Percentiles rank a stretch among this genome's conserved stretches.
phyloP scores from a whole-genome alignment of 2,329 filamentous ascomycete species.

The Didymella exigua region DNA sequence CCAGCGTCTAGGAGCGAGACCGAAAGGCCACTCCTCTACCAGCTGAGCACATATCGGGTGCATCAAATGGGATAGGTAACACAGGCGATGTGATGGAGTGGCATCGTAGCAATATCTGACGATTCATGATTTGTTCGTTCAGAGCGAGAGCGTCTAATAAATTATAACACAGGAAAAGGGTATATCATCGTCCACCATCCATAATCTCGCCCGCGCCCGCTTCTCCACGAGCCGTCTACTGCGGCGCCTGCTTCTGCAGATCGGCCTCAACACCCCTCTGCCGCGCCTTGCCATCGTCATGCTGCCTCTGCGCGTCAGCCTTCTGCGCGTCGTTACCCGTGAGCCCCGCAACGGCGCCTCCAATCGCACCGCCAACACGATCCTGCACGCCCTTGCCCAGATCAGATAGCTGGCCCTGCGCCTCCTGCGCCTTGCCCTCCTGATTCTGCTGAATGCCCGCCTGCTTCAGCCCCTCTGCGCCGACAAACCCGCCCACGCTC shows the following conservation, averaged over 20 bases:
- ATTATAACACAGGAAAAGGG: constrained; percentile 2
- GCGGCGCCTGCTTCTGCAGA: constrained; percentile 69
- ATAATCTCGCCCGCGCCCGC: neutral
- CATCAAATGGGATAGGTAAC: too few species aligned
- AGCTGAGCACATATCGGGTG: too few species aligned
- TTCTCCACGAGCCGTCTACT: constrained; percentile 15
- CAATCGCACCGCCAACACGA: constrained; percentile 70
- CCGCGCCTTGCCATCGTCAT: constrained; percentile 81
- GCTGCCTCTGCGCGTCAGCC: constrained; percentile 68
- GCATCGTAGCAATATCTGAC: neutral
- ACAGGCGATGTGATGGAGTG: too few species aligned
- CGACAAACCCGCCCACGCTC: constrained; percentile 73
- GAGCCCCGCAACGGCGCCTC: constrained; percentile 71
- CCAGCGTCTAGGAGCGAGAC: too few species aligned
- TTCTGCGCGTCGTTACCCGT: constrained; percentile 72
- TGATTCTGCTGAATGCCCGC: constrained; percentile 78
- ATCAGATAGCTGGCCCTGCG: constrained; percentile 79
- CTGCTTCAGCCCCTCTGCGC: constrained; percentile 75
- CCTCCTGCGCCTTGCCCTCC: constrained; percentile 80
- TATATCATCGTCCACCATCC: neutral
- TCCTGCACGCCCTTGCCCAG: constrained; percentile 65
- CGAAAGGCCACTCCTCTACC: too few species aligned
- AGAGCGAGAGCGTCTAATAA: too few species aligned
- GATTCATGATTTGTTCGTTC: too few species aligned
- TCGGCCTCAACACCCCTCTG: constrained; percentile 85